Evolutionary conservation across 352 stramenopile species (phyloP), one percentile per base, ranked within the genome.

Genomic region (Phytophthora chlamydospora): DNA sequence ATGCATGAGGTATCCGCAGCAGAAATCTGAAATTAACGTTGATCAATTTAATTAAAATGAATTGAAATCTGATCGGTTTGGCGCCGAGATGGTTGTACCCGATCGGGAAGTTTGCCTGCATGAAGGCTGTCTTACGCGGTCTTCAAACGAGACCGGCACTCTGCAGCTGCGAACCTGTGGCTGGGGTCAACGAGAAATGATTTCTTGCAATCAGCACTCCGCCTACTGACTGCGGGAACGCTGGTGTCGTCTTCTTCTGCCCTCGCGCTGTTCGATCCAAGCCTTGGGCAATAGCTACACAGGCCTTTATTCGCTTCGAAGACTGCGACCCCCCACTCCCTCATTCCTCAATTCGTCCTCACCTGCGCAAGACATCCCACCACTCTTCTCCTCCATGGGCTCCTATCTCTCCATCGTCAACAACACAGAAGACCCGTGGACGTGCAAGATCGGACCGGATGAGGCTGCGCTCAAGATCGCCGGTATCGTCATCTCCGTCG

Each of bases 351-450:
- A 69, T 64, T 56, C 17, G 27, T 41, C 31, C 51, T 19, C 32
- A 13, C 14, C 35, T 6, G 39, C 32, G 24, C 38, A 63, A 44
- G 7, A 32, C 49, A 16, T 24, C 13, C 21, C 29, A 12, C 19
- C 60, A 47, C 21, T 47, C 12, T 29, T 17, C 44, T 50, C 8
- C 12, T 57, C 14, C 42, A 82, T 82, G 73, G 69, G 70, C 62
- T 78, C 69, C 16, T 78, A 78, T 45, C 67, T 81, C 52, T 78
- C 73, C 32, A 78, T 81, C 58, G 58, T 66, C 45, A 81, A 81
- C 67, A 74, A 81, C 60, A 81, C 73, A 11, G 16, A 62, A 0
- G 57, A 81, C 53, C 53, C 58, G 2, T 81, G 67, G 66, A 62
- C 49, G 5, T 78, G 69, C 65, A 81, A 75, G 53, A 74, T 81